Evolutionary conservation across 2,329 filamentous ascomycete species (phyloP), one percentile per base, ranked within the genome.

Genomic region (Penicillium psychrosexuale): DNA sequence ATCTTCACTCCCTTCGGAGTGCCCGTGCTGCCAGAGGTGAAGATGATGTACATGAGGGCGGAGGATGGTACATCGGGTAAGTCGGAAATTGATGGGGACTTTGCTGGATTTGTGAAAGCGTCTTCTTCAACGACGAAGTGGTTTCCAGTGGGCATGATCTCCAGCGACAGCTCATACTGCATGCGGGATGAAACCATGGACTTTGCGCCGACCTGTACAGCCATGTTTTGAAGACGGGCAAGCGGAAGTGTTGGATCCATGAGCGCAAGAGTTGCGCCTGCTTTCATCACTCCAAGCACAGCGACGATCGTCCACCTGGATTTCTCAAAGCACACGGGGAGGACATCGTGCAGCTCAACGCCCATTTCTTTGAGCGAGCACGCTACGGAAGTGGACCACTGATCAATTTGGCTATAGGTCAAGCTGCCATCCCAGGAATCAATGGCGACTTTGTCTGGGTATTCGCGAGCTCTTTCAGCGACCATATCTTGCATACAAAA

Each of bases 1-100:
- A 87, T 84, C 34, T 84, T 81, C 17, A 87, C 80, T 3, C 84
- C 85, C 51, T 84, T 83, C 1, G 71, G 71, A 1, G 68, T 71
- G 24, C 78, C 79, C 0, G 82, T 81, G 8, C 81, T 82, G 0
- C 81, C 81, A 9, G 80, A 80, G 1, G 80, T 82, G 61, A 88
- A 84, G 13, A 88, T 79, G 3, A 85, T 77, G 64, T 85, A 88
- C 3, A 86, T 70, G 3, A 84, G 61, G 7, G 67, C 56, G 24
- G 63, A 64, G n/a, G 69, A 44, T 5, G 71, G 66, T 5, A 74
- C 70, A 6, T 52, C 22, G 2, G 63, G 55, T 31, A 71, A 45
- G 3, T 50, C 37, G 3, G 57, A 22, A 27, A 56, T 53, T 30
- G 38, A n/a, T 12, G 57, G 44, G 5, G 45, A 40, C 8, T 24